Evolutionary conservation across 148 eudicot species (phyloP).

Genomic region (Cornus controversa): DNA sequence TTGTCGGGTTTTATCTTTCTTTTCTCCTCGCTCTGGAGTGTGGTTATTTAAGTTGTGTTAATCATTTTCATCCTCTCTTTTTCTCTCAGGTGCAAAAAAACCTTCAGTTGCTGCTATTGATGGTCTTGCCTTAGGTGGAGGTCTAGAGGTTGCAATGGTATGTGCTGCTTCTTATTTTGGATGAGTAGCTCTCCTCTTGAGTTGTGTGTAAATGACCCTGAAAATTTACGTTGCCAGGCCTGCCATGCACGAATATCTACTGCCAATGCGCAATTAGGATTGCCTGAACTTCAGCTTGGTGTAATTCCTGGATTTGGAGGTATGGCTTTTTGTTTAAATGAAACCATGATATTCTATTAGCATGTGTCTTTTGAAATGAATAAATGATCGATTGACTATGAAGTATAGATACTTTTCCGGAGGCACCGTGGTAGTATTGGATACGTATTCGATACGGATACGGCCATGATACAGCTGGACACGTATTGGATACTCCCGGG

Average conservation of each 20-base stretch:
- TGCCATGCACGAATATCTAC: constrained; percentile 97
- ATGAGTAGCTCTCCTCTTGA: neutral
- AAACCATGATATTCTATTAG: neutral
- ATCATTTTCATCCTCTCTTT: constrained; percentile 1
- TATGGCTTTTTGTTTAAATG: constrained; percentile 20
- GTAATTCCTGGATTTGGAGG: constrained; percentile 98
- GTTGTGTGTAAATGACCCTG: neutral
- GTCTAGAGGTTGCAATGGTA: constrained; percentile 98
- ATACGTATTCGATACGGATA: no score
- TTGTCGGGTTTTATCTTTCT: neutral
- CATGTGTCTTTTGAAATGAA: neutral
- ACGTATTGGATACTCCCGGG: no score
- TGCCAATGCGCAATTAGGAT: constrained; percentile 83
- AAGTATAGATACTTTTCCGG: no score
- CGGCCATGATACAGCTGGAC: no score
- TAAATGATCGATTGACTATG: no score
- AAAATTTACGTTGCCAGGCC: constrained; percentile 38
- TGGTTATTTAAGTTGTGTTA: neutral
- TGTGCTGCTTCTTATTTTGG: constrained; percentile 17
- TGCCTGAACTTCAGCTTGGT: constrained; percentile 97
- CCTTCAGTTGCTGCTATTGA: constrained; percentile 96
- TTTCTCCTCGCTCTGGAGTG: neutral
- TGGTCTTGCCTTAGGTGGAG: constrained; percentile 96
- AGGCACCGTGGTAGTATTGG: no score
- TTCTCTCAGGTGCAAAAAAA: constrained; percentile 66